Evolutionary conservation across 306 rosid genomes (phyloP), one percentile per base, ranked within the genome.

Genomic region (Glycine tomentella): DNA sequence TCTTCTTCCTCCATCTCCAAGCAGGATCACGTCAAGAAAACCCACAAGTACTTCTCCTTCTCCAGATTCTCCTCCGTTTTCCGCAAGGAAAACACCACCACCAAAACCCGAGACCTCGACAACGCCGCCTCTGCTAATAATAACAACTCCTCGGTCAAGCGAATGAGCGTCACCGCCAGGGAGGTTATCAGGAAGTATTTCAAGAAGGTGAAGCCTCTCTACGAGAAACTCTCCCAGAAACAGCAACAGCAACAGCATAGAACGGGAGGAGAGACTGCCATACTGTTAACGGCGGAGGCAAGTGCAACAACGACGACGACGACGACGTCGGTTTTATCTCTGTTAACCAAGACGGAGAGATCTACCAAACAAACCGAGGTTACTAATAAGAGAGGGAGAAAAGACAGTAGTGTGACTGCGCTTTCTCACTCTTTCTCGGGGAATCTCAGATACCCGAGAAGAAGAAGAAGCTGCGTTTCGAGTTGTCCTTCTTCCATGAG

Each of bases 401-500:
- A 78, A 31, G 82, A 83, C 16, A 74, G 11, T n/a, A 74, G 14
- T n/a, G 72, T 55, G 4, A 38, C 78, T 11, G 57, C 81, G 31
- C 75, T 91, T 57, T 93, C 96, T 71, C 92, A 91, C n/a, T 93
- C 99, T 0, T 95, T 95, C 58, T 95, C 98, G 0, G 99, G 99
- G 16, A 95, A 95, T 33, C 64, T 95, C 69, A 89, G 93, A 82
- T 88, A 91, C 70, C 97, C 97, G 1, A 61, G 92, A 38, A 89
- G 84, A 75, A 88, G 87, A 68, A 88, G 87, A 69, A 89, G 88
- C 81, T 87, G 87, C 56, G 79, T 86, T 16, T 88, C 99, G 0
- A 95, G 99, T 77, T 92, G 98, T 14, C 99, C 99, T 13, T 93
- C 99, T 34, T 95, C 99, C 2, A 93, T 89, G 79, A 81, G 96